phyloP scores from a whole-genome alignment of 805 yeast genomes.

The Clavispora vitiphila region DNA sequence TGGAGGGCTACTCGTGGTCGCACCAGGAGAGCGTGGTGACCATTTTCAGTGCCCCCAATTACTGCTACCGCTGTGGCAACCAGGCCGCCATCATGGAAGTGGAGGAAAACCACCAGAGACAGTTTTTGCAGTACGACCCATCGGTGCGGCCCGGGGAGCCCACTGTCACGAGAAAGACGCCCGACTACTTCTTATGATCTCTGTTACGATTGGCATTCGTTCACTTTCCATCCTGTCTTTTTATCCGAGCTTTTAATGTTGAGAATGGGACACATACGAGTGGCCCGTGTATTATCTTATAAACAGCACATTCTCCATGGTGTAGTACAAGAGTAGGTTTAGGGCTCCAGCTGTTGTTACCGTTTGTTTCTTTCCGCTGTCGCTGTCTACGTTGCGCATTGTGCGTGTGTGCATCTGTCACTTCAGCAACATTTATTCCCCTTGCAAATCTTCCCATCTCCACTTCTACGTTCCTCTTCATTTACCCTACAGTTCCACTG shows the following conservation, averaged over 20 bases:
- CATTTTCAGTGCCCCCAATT: slow-evolving; percentile 91
- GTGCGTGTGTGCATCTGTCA: too few species aligned
- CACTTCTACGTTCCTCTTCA: not conserved
- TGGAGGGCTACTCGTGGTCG: slow-evolving; percentile 95
- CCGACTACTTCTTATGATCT: slow-evolving; percentile 82
- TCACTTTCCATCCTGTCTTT: not conserved
- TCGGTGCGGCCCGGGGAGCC: slow-evolving; percentile 98
- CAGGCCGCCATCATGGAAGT: slow-evolving; percentile 98
- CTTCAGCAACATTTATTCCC: too few species aligned
- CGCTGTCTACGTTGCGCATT: too few species aligned
- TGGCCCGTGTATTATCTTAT: not conserved
- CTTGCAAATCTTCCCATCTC: not conserved
- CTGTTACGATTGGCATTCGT: slow-evolving; percentile 1
- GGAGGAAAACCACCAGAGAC: slow-evolving; percentile 88
- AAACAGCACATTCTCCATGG: not conserved
- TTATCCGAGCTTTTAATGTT: not conserved
- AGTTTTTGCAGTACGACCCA: slow-evolving; percentile 92
- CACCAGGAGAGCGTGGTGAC: slow-evolving; percentile 94
- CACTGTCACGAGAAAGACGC: slow-evolving; percentile 92
- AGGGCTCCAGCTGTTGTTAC: too few species aligned
- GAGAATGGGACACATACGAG: not conserved
- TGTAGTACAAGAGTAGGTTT: too few species aligned
- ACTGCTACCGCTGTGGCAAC: slow-evolving; percentile 96
- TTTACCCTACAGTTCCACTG: too few species aligned
- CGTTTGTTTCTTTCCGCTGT: too few species aligned